Conservation (phyloP, 139 green algal genomes). For the Picochlorum sp. region DNA sequence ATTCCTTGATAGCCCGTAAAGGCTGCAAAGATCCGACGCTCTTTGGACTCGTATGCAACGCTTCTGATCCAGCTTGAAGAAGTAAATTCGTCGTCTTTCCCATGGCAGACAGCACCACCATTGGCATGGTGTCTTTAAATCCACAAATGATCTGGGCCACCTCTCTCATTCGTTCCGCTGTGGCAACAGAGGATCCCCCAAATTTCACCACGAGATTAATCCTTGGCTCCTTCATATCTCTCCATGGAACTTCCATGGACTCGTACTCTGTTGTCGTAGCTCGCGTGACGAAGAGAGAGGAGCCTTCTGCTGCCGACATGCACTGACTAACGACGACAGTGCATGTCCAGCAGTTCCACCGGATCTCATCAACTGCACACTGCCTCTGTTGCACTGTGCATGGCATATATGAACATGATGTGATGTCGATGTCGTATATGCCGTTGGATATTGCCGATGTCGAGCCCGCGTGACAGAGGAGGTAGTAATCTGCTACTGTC, state of each 20-base stretch:
- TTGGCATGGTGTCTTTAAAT: conserved; percentile 75
- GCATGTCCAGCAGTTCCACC: too few species aligned
- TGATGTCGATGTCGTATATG: neutral
- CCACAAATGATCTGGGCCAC: conserved; percentile 87
- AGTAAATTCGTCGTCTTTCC: conserved; percentile 98
- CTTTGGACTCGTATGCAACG: conserved; percentile 46
- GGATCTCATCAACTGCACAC: too few species aligned
- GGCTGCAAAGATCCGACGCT: conserved; percentile 45
- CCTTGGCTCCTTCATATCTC: neutral
- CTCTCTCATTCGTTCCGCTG: conserved; percentile 82
- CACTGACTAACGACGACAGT: too few species aligned
- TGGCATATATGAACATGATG: neutral
- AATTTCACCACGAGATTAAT: conserved; percentile 87
- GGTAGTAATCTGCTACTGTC: neutral
- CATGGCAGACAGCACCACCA: conserved; percentile 96
- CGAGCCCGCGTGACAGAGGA: neutral
- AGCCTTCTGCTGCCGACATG: neutral
- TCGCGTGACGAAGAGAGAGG: neutral
- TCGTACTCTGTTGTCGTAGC: neutral
- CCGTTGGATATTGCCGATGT: neutral
- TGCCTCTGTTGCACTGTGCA: too few species aligned
- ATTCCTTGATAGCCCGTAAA: conserved; percentile 54
- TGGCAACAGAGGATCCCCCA: conserved; percentile 86
- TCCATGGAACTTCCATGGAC: neutral
- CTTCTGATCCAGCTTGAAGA: conserved; percentile 71